A percentile compares a stretch with the other conserved stretches of the same genome.
phyloP scores from a whole-genome alignment of 169 alveolate genomes.

The Plasmodium chabaudi region DNA sequence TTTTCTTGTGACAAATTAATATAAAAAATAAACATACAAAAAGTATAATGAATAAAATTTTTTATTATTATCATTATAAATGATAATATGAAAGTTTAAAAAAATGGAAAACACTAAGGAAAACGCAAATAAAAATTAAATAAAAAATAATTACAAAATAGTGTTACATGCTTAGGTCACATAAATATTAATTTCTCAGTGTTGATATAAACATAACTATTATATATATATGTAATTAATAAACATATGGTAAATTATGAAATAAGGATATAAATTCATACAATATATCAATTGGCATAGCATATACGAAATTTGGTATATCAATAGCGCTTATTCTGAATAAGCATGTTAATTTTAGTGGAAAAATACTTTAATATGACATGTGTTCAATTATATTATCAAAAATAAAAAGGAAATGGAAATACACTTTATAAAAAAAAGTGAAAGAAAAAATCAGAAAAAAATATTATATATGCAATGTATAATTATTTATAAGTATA shows the following conservation, averaged over 20 bases:
- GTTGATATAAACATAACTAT: neutral
- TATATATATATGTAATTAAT: slow-evolving; percentile 6
- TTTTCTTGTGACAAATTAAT: slow-evolving; percentile 17
- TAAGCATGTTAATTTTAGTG: slow-evolving; percentile 32
- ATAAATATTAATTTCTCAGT: neutral
- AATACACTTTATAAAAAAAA: slow-evolving; percentile 12
- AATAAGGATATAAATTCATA: neutral
- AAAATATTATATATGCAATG: too few relatives aligned
- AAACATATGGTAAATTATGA: neutral
- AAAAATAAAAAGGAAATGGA: slow-evolving; percentile 18
- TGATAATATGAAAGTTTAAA: slow-evolving; percentile 9
- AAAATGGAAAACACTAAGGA: slow-evolving; percentile 6
- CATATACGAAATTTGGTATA: neutral
- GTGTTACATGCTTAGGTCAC: slow-evolving; percentile 1
- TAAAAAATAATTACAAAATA: neutral
- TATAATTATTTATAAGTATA: too few relatives aligned
- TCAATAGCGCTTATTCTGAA: slow-evolving; percentile 17
- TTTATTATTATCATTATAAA: slow-evolving; percentile 41
- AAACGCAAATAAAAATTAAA: neutral
- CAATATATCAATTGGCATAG: slow-evolving; percentile 1
- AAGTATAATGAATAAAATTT: slow-evolving; percentile 13
- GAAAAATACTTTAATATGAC: slow-evolving; percentile 11
- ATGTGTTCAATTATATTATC: slow-evolving; percentile 36
- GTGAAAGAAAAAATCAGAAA: neutral
- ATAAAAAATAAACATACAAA: neutral